A percentile compares a stretch with the other conserved stretches of the same genome.
These are phyloP conservation scores for Pichia membranifaciens DNA, from an alignment of 805 yeast genomes.

Conservation along the genomic window DNA sequence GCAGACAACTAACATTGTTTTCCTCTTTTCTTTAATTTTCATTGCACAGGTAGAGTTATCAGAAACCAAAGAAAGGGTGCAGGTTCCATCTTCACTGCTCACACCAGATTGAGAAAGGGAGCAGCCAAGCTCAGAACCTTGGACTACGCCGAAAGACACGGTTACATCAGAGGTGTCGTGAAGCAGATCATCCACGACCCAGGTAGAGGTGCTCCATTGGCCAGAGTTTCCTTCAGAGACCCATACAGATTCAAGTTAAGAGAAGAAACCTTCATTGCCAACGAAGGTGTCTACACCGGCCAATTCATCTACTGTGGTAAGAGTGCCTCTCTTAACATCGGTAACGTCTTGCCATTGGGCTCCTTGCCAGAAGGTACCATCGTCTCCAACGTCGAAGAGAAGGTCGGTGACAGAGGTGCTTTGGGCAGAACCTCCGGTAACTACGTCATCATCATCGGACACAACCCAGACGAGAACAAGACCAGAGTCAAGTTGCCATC, in stretches of 20 bases:
- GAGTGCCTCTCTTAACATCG: slow-evolving; percentile 94
- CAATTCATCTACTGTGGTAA: slow-evolving; percentile 99
- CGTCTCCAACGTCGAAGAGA: slow-evolving; percentile 96
- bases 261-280: slow-evolving; percentile 98
- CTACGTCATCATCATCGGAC: slow-evolving; percentile 98
- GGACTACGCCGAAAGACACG: slow-evolving; percentile 99
- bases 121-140: slow-evolving; percentile 99
- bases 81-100: slow-evolving; percentile 99
- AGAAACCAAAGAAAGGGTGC: slow-evolving; percentile 99
- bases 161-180: slow-evolving; percentile 99
- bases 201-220: slow-evolving; percentile 99
- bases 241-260: slow-evolving; percentile 98
- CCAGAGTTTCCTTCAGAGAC: slow-evolving; percentile 98
- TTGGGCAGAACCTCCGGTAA: slow-evolving; percentile 99
- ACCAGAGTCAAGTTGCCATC: slow-evolving; percentile 99
- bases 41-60: slow-evolving; percentile 86
- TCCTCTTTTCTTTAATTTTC: not conserved
- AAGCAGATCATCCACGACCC: slow-evolving; percentile 99
- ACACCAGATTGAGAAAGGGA: slow-evolving; percentile 99
- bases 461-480: slow-evolving; percentile 98
- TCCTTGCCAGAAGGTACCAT: slow-evolving; percentile 99
- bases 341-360: slow-evolving; percentile 96
- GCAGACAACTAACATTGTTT: not conserved
- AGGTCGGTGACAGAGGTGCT: slow-evolving; percentile 99
- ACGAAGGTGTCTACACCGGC: slow-evolving; percentile 99